Base-by-base conservation (phyloP, 106 monocot species). In the Dendrobium catenatum region DNA sequence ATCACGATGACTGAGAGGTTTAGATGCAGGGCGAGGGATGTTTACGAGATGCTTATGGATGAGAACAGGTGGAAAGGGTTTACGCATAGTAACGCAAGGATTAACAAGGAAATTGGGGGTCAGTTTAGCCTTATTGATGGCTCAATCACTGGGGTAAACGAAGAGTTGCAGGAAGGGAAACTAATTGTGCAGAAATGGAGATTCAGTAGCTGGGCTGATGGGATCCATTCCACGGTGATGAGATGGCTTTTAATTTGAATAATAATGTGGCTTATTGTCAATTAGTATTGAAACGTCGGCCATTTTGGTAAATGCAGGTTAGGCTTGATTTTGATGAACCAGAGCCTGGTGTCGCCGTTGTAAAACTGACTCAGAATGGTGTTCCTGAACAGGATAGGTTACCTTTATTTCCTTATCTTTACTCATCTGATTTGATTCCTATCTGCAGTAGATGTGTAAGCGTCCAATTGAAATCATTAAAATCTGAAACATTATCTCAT, bases 11-110 rank as follows among this genome's bases (percentile, higher is more conserved):
- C 87, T 0, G 95, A 99, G 88, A 93, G 83, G 55, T 95, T 99
- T 74, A 84, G 86, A 66, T 99, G 99, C 79, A 76, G 89, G 80
- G 86, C 99, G 13, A 91, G 75, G 84, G 88, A 91, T 64, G 33
- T 99, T 13, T 99, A 91, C 31, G 99, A 99, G 78, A 95, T 99
- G 22, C 44, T 99, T 75, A 95, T 99, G 95, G 99, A 99, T 67
- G 99, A 99, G 91, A 95, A 93, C 56, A 55, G 99, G 55, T 99
- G 99, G 99, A 99, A 93, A 85, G 95, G 95, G 11, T 99, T 99
- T 75, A 99, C 99, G 4, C 99, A 99, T 90, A 99, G 99, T 79
- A 95, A 93, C 75, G 99, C 99, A 4, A 88, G 88, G 87, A 95
- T 99, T 26, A 91, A 86, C 27, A 95, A 72, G 83, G 95, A 95